Evolutionary conservation across 495 filamentous ascomycete species (phyloP).

Genomic region (Aspergillus coremiiformis): DNA sequence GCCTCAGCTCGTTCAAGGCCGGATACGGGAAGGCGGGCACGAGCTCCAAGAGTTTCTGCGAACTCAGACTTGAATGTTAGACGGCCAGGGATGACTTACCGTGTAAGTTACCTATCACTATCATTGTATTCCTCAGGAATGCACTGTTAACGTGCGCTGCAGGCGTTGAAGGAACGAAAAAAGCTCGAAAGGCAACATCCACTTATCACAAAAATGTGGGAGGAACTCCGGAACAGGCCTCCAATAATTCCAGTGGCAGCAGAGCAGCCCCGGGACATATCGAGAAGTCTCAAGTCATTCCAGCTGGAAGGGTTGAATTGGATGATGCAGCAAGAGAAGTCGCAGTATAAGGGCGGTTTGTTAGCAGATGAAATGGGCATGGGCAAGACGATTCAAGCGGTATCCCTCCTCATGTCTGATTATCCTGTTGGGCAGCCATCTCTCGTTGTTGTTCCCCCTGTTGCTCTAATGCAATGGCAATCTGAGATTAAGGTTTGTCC

Average conservation of each 20-base stretch:
- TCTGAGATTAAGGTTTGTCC: slow-evolving; percentile 64
- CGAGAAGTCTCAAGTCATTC: slow-evolving; percentile 77
- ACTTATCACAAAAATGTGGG: slow-evolving; percentile 74
- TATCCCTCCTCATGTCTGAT: slow-evolving; percentile 95
- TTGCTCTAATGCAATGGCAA: slow-evolving; percentile 95
- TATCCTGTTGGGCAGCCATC: slow-evolving; percentile 76
- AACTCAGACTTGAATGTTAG: background rate
- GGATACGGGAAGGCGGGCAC: background rate
- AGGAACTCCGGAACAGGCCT: slow-evolving; percentile 58
- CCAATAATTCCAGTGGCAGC: slow-evolving; percentile 57
- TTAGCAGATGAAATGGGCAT: slow-evolving; percentile 97
- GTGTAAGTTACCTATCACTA: slow-evolving; percentile 23
- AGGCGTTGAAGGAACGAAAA: slow-evolving; percentile 45
- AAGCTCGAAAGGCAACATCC: slow-evolving; percentile 75
- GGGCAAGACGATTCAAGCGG: slow-evolving; percentile 96
- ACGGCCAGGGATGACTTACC: slow-evolving; percentile 19
- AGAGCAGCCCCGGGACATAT: slow-evolving; percentile 71
- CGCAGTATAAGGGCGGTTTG: slow-evolving; percentile 76
- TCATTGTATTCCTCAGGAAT: background rate
- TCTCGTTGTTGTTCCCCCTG: slow-evolving; percentile 85
- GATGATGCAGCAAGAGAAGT: slow-evolving; percentile 85
- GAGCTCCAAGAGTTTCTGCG: background rate
- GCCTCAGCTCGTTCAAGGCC: background rate
- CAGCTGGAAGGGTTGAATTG: slow-evolving; percentile 89
- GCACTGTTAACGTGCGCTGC: background rate